These are phyloP conservation scores for Periglandula ipomoeae DNA, from an alignment of 2,329 filamentous ascomycete species.

Conservation along the genomic window DNA sequence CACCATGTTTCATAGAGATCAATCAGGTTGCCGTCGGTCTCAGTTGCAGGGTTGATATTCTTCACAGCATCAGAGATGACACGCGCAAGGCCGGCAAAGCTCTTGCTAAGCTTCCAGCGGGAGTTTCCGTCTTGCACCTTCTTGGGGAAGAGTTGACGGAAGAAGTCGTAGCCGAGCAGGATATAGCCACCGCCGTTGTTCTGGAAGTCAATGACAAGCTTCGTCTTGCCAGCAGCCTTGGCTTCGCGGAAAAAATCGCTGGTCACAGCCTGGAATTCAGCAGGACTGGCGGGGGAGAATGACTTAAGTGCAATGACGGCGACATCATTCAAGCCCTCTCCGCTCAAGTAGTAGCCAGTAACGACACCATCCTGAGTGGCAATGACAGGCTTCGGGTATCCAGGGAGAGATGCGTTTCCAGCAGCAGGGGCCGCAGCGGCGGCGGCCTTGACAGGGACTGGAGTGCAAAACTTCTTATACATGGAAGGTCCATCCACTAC, in stretches of 20 bases:
- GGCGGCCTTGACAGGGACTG: slow-evolving; percentile 2
- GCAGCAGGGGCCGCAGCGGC: neutral
- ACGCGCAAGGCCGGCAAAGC: slow-evolving; percentile 35
- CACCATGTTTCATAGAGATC: slow-evolving; percentile 40
- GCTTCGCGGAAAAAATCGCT: slow-evolving; percentile 26
- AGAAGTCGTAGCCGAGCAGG: slow-evolving; percentile 52
- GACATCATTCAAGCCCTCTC: slow-evolving; percentile 23
- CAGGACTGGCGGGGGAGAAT: slow-evolving; percentile 18
- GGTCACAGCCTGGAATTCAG: slow-evolving; percentile 26
- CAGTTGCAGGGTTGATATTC: slow-evolving; percentile 36
- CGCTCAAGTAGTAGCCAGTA: slow-evolving; percentile 26
- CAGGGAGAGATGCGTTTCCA: slow-evolving; percentile 3
- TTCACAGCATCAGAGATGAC: slow-evolving; percentile 34
- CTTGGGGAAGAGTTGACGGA: slow-evolving; percentile 42
- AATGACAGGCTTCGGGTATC: slow-evolving; percentile 22
- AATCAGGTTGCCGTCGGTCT: slow-evolving; percentile 22
- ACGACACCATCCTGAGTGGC: slow-evolving; percentile 13
- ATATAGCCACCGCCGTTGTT: slow-evolving; percentile 50
- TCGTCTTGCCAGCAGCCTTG: slow-evolving; percentile 41
- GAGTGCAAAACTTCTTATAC: slow-evolving; percentile 25
- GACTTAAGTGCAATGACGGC: slow-evolving; percentile 18
- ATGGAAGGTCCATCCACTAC: slow-evolving; percentile 24
- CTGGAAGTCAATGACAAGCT: slow-evolving; percentile 39
- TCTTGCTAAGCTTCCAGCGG: slow-evolving; percentile 28
- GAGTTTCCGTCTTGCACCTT: slow-evolving; percentile 28